Base-by-base conservation (phyloP, 2,329 filamentous ascomycete genomes). In the Xylaria digitata region DNA sequence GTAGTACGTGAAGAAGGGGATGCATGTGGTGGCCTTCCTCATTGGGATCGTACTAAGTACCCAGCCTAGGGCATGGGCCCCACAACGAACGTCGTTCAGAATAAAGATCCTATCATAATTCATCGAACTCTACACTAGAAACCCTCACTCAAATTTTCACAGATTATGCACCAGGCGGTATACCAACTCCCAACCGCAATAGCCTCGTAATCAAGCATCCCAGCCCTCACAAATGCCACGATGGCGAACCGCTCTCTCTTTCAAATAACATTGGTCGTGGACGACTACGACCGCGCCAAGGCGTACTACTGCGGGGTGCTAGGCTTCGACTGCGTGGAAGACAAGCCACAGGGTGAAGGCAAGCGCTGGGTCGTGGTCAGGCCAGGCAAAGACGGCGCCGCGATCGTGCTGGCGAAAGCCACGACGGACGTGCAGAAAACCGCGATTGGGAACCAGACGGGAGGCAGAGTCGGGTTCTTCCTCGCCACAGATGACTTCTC, bases 271-370 rank as follows among this genome's bases (percentile, higher is more conserved):
- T 11, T 68, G 6, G 57, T 68, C 21, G 53, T 68, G 26, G 61
- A 68, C 62, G 61, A 65, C 37, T 68, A 68, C 53, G 57, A 68
- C 53, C 62, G 66, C 40, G 66, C 66, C n/a, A 68, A 68, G 58
- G 57, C 57, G n/a, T 68, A 65, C 13, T 68, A 68, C 57, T 68
- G 66, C 57, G 62, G 37, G 15, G 62, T 68, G 32, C 54, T 68
- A 1, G 66, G 62, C 9, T 68, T 68, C 26, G 58, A 58, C 17
- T 65, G 62, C 21, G 58, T 45, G 56, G 62, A 61, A 34, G 66
- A 68, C 66, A 32, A 7, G 30, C 40, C 52, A 13, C 62, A 54
- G 48, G 62, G 62, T 34, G 58, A 62, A 26, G 66, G 43, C 42
- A 65, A 68, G 53, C 61, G 66, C 57, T 68, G 66, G 62, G 57